Evolutionary conservation across 2,329 filamentous ascomycete genomes (phyloP).

Genomic region (Trichoderma guizhouense): DNA sequence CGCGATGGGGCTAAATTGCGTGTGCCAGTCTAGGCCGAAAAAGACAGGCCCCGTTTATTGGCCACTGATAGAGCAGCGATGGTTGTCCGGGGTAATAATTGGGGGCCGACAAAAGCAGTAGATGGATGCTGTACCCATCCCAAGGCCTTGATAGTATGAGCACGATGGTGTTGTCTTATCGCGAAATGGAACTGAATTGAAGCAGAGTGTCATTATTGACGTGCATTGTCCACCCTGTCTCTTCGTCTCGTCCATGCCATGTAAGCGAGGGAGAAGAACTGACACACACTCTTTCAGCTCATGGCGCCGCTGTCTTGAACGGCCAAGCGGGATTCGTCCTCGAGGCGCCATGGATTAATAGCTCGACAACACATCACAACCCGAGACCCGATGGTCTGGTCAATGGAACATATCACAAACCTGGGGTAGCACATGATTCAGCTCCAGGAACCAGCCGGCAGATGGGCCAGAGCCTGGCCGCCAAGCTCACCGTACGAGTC

Average conservation of each 20-base stretch:
- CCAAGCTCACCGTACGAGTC: not conserved
- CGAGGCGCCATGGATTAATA: not conserved
- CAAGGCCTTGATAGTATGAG: not conserved
- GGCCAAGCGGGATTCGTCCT: not conserved
- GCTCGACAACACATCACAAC: not conserved
- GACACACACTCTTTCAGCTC: not conserved
- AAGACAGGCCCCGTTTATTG: not conserved
- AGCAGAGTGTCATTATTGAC: not conserved
- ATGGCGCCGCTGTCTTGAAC: not conserved
- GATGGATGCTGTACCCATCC: not conserved
- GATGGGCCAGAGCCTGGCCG: not conserved
- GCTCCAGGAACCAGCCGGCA: not conserved
- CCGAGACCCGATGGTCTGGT: not conserved
- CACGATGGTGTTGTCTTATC: not conserved
- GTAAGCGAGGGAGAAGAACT: not conserved
- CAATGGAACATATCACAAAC: not conserved
- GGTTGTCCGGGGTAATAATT: not conserved
- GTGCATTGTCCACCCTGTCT: not conserved
- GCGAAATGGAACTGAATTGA: not conserved
- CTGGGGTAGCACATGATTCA: slow-evolving; percentile 7
- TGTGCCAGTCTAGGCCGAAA: not conserved
- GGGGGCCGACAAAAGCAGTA: not conserved
- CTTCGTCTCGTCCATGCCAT: not conserved
- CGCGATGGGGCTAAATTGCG: not conserved
- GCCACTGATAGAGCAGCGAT: not conserved